Evolutionary conservation across 2,329 filamentous ascomycete genomes (phyloP).

Genomic region (Exophiala aquamarina): DNA sequence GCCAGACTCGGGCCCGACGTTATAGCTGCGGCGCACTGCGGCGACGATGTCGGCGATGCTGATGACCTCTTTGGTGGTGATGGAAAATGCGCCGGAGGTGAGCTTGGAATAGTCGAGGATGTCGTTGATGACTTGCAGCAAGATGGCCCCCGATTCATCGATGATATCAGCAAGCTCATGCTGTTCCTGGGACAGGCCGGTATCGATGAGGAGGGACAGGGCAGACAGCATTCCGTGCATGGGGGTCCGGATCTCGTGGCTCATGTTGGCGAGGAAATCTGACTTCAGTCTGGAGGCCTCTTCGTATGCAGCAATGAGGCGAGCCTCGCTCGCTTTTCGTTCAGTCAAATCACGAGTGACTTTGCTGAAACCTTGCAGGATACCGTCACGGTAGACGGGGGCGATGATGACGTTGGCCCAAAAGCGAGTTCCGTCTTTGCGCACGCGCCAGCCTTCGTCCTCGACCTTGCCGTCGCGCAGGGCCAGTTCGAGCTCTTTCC

Average conservation of each 20-base stretch:
- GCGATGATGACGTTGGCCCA: conserved; percentile 64
- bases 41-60: conserved; percentile 19
- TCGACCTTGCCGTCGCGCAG: conserved; percentile 57
- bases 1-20: conserved; percentile 15
- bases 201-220: conserved; percentile 58
- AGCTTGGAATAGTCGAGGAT: conserved; percentile 68
- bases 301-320: conserved; percentile 58
- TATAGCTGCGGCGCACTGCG: conserved; percentile 18
- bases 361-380: conserved; percentile 59
- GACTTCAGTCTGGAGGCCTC: conserved; percentile 64
- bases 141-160: conserved; percentile 58
- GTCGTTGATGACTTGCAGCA: conserved; percentile 64
- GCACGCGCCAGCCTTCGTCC: conserved; percentile 61
- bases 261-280: conserved; percentile 64
- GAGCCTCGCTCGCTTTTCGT: conserved; percentile 50
- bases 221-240: conserved; percentile 65
- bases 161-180: conserved; percentile 58
- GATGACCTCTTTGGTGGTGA: conserved; percentile 37
- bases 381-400: conserved; percentile 52
- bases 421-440: conserved; percentile 58
- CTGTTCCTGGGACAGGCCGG: conserved; percentile 53
- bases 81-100: conserved; percentile 52
- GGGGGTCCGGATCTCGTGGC: conserved; percentile 64
- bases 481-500: conserved; percentile 52
- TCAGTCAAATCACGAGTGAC: conserved; percentile 54